Evolutionary conservation across 2,329 filamentous ascomycete species (phyloP), one percentile per base, ranked within the genome.

Genomic region (Xylaria sp.): DNA sequence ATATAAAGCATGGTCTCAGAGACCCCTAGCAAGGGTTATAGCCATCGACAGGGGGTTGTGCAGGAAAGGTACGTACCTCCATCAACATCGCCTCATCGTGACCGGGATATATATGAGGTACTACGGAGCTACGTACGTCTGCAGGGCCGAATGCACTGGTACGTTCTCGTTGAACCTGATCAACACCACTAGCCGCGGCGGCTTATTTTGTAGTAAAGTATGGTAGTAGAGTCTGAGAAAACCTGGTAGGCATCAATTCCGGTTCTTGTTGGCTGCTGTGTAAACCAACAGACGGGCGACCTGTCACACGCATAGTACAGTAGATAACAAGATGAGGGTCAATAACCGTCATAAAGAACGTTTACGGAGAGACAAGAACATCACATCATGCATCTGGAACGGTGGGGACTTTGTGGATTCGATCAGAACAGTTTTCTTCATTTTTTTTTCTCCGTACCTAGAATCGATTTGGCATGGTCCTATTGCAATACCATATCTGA

Each of bases 391-490:
- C 4, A 13, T 32, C 15, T 20, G 9, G 25, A 57, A 28, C 12
- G 4, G 41, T 59, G 36, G 36, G 20, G 23, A 57, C 41, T 30
- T 32, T 15, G 3, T 7, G 32, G 36, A 34, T 48, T 64, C 61
- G 6, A 57, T 43, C 39, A 45, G 23, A 52, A 36, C 36, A 36
- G 12, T 30, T 64, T 63, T 66, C 52, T 55, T 61, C n/a, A 46
- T 67, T 64, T 69, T 67, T 69, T 66, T 64, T 5, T 20, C 23
- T 46, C 67, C 58, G 18, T 59, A 53, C 41, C 46, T 25, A 28
- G 28, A 13, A 6, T 6, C 48, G 20, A 43, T 7, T 10, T 59
- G 63, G 58, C 15, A 41, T 59, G 45, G 45, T 20, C 20, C 15
- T 30, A 45, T 60, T 55, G 41, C 58, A 45, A 56, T 50, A 56